Percentiles rank a stretch among this genome's conserved stretches.
Conservation (phyloP, 192 early-diverging fungal genomes). For the Coemansia sp. region DNA sequence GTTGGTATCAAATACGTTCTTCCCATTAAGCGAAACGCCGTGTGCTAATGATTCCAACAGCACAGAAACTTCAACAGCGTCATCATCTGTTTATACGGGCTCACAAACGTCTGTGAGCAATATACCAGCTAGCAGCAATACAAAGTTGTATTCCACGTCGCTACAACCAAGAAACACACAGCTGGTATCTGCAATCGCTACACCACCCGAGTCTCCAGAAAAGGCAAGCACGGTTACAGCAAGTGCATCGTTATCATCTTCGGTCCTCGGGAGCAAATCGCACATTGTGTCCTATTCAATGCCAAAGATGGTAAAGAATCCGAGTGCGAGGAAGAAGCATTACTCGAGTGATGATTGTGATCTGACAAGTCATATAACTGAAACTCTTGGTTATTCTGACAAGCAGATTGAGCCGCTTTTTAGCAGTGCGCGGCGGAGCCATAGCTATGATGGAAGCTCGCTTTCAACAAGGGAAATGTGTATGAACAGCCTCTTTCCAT, state of each 20-base stretch:
- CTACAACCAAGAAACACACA: background rate
- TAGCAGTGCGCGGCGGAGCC: background rate
- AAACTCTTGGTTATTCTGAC: background rate
- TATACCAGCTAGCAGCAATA: background rate
- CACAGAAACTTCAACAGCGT: background rate
- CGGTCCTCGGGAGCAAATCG: slow-evolving; percentile 5
- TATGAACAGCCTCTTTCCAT: background rate
- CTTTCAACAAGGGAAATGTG: background rate
- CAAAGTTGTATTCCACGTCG: no score
- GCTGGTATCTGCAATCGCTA: slow-evolving; percentile 10
- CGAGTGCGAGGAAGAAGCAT: background rate
- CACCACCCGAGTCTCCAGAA: slow-evolving; percentile 37
- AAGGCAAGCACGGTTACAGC: slow-evolving; percentile 11
- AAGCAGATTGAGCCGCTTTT: background rate
- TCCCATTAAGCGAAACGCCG: background rate
- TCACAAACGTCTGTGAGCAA: background rate
- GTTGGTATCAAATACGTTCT: background rate
- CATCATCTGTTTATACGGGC: background rate
- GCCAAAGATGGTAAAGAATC: background rate
- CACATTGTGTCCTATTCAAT: background rate
- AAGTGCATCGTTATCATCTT: slow-evolving; percentile 14
- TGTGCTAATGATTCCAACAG: background rate
- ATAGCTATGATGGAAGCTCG: background rate
- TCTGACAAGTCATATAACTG: background rate
- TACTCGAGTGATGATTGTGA: slow-evolving; percentile 9